Base-by-base conservation (phyloP, 2,329 filamentous ascomycete genomes). In the Trichoderma citrinoviride region DNA sequence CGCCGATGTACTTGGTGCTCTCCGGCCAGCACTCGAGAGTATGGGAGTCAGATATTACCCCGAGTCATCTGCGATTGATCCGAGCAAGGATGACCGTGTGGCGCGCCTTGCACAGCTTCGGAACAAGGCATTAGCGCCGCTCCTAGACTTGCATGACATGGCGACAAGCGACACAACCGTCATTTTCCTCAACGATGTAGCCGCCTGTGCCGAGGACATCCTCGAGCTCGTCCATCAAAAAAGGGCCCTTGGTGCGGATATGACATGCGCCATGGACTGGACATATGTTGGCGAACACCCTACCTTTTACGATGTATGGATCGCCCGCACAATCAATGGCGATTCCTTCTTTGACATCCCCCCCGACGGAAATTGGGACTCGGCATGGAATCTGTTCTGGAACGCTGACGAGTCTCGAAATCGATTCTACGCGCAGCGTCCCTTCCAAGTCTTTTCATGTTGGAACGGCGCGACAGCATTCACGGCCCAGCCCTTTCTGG, bases 201-300 rank as follows among this genome's bases (percentile, higher is more conserved):
- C 81, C 4, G 73, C 76, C 6, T 86, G 83, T 66, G 40, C 76
- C 5, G 83, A 87, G 43, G 85, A 88, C 67, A 79, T 88, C 19
- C 76, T 89, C 5, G 85, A 87, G 71, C 75, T 87, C 1, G 69
- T 81, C 1, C 77, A 83, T 67, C 84, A 87, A 71, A 80, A 77
- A 33, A 68, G 65, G 4, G 68, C 67, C 3, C 81, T 83, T 41
- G 73, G 71, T 3, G 85, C 84, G 7, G 80, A 84, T 69, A 85
- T 86, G 81, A 81, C 80, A 0, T 88, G 85, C 68, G 83, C 77
- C 7, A 82, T 88, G 79, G 85, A 88, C 71, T 88, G 85, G 84
- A 80, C 77, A 0, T 81, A 80, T 55, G 73, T 75, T 4, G 79
- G 77, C 0, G 61, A 61, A 0, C 73, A 82, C 3, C 80, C 81